Evolutionary conservation across 108 stramenopile species (phyloP), one percentile per base, ranked within the genome.

Genomic region (Ochromonas danica): DNA sequence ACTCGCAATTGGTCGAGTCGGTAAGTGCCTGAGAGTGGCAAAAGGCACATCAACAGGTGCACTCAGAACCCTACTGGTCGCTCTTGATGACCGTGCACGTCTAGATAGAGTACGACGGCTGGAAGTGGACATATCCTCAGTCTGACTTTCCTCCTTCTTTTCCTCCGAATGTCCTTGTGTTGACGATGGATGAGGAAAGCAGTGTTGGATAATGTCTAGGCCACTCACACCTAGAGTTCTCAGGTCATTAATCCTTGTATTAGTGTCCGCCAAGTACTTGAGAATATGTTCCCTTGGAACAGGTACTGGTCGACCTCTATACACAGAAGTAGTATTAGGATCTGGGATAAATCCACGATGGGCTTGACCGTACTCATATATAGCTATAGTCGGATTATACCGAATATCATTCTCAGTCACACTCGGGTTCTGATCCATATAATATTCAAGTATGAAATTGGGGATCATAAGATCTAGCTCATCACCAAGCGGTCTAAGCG

Each of bases 361-460:
- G 51, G 51, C 51, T 57, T 57, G 51, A 57, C 51, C 51, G 51
- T 57, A 57, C 51, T 57, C 51, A 57, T 57, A 57, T 57, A 57
- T 22, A 57, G 51, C 51, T 57, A 57, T 57, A 57, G 51, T 57
- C 51, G 51, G 51, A 57, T 57, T 57, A 57, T 57, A 57, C 51
- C 51, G 51, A 57, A 57, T 57, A 57, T 57, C 51, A 57, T 57
- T 57, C 51, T 57, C 51, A 57, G 51, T 57, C 51, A 57, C 51
- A 57, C 51, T 57, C 51, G 51, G 51, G 51, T 57, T 57, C 51
- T 57, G 51, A 57, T 57, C 51, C 51, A 57, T 57, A 57, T 57
- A 57, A 57, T 57, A 57, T 57, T 57, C 51, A 57, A 57, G 51
- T 57, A 57, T 57, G 51, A 57, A 57, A 57, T 57, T 57, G 51